Base-by-base conservation (phyloP, 805 yeast genomes). In the Saccharomyces paradoxus region DNA sequence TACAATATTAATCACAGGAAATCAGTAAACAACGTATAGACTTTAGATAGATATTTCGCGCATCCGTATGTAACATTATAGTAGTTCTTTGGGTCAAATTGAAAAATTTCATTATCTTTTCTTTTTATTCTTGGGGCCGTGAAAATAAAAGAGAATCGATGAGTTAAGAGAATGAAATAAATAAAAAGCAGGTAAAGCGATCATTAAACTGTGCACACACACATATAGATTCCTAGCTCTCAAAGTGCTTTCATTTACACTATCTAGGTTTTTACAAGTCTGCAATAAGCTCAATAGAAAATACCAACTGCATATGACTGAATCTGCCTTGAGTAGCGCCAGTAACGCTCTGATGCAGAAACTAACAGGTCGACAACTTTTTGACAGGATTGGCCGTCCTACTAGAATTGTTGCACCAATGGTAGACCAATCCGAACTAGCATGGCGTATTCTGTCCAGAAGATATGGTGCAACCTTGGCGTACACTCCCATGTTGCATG, bases 401-500 rank as follows among this genome's bases (percentile, higher is more conserved):
- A 80, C 76, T 50, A 88, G 86, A 59, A 84, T 94, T 27, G 94
- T 94, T 22, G 99, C 98, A 2, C 99, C 99, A 1, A 92, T 94
- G 97, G 99, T 94, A 21, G 99, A 94, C 69, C 97, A 90, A 61
- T 84, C 92, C 3, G 99, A 94, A 66, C 77, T 94, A 21, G 98
- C 96, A 1, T 94, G 98, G 98, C 77, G 99, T 59, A 79, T 88
- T 17, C 74, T 94, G 14, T 87, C 96, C 2, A 78, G 98, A 54
- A 76, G 79, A 56, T 86, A 91, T 63, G 99, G 99, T 2, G 98
- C 99, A 0, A 89, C 90, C 2, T 74, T 94, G 32, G 89, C 97
- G 65, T 94, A 92, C 64, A 88, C 98, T 0, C 99, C 99, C 2
- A 94, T 94, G 99, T 81, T 87, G 60, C 98, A 94, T 70, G 96